Evolutionary conservation across 2,329 filamentous ascomycete species (phyloP), one percentile per base, ranked within the genome.

Genomic region (Penicillium sp.): DNA sequence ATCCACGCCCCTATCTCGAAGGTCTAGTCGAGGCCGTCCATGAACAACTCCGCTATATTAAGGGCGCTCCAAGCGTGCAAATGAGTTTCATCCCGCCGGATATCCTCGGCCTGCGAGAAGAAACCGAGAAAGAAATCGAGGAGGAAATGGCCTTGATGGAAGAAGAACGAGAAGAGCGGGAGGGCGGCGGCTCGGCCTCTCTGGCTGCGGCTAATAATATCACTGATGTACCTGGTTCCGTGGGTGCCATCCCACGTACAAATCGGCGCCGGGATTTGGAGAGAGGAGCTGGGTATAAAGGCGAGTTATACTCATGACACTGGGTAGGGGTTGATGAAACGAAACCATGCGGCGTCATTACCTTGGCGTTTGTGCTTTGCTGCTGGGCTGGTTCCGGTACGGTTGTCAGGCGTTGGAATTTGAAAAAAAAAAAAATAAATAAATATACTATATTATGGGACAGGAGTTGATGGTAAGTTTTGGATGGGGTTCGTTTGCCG

Each of bases 31-130:
- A 88, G 68, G 87, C 90, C 55, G 87, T 96, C 39, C 85, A 86
- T 39, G 91, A 96, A 72, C 92, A 97, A 74, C 75, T 99, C 60
- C 83, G 90, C 23, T 97, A 96, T 69, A 86, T 97, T 48, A 82
- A 90, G 67, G 84, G 87, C 33, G 91, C 91, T 7, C 94, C 94
- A 0, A 96, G 91, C 65, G 91, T 96, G 24, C 91, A 96, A 72
- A 89, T 92, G 75, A 85, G 86, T 62, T 83, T 86, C 40, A 89
- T 97, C 49, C 91, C 91, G 9, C 88, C 90, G 0, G 90, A 93
- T 67, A 80, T 94, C 6, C 80, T 83, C 16, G 85, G 81, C 0
- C 60, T 81, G 53, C 71, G 79, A 26, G 78, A 80, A 45, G 79
- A 81, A 18, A 71, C 77, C 7, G 78, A 81, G 61, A 71, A 73